Evolutionary conservation across 2,329 filamentous ascomycete genomes (phyloP).

Genomic region (Didymella glomerata): DNA sequence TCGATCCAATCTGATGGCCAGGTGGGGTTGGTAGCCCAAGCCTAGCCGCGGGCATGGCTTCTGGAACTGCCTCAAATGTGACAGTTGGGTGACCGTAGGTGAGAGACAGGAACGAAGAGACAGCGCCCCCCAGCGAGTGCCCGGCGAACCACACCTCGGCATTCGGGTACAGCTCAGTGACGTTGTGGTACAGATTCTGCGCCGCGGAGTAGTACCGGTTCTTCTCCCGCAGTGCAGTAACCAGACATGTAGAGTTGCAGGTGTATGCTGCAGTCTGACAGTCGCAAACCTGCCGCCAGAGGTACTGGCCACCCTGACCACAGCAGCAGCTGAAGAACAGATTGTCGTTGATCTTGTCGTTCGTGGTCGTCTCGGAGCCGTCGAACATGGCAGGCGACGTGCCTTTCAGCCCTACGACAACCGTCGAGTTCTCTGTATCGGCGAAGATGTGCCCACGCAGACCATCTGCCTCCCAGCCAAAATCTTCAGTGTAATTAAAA

Average conservation of each 20-base stretch:
- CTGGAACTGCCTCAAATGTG: constrained; percentile 91
- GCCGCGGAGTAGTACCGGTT: constrained; percentile 92
- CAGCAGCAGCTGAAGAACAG: constrained; percentile 98
- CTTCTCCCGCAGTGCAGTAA: constrained; percentile 76
- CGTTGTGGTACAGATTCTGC: constrained; percentile 89
- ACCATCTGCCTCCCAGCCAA: constrained; percentile 91
- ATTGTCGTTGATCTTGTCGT: constrained; percentile 98
- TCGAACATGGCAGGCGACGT: constrained; percentile 90
- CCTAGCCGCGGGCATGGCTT: constrained; percentile 84
- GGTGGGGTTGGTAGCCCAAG: constrained; percentile 88
- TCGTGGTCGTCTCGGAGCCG: constrained; percentile 94
- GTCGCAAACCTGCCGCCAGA: constrained; percentile 92
- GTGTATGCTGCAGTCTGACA: constrained; percentile 87
- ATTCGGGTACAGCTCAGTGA: constrained; percentile 85
- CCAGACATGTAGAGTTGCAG: constrained; percentile 91
- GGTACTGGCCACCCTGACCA: constrained; percentile 87
- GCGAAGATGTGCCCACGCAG: constrained; percentile 92
- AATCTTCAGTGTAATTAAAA: constrained; percentile 87
- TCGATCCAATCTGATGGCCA: constrained; percentile 73
- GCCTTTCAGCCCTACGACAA: constrained; percentile 92
- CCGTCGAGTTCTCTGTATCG: constrained; percentile 82
- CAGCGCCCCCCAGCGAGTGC: constrained; percentile 89
- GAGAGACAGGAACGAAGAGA: constrained; percentile 85
- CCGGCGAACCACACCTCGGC: constrained; percentile 89
- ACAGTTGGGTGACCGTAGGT: constrained; percentile 92